These are phyloP conservation scores for Macrophomina pseudophaseolina DNA, from an alignment of 2,329 filamentous ascomycete species.

Conservation along the genomic window DNA sequence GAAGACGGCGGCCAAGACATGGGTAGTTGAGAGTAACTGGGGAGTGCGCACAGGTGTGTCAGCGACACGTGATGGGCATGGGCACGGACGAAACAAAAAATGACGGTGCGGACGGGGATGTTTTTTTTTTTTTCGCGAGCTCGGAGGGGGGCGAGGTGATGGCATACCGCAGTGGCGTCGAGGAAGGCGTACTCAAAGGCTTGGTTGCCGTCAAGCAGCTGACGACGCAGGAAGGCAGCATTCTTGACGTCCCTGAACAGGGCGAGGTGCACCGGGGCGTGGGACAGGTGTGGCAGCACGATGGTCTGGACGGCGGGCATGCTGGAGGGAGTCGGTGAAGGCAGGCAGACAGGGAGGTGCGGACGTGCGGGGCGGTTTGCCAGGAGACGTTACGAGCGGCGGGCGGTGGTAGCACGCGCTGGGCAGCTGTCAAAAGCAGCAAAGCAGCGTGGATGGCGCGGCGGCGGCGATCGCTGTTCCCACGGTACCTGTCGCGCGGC, in stretches of 20 bases:
- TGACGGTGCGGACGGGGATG: not conserved
- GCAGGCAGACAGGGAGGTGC: not conserved
- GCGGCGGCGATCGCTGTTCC: conserved; percentile 10
- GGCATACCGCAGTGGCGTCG: conserved; percentile 75
- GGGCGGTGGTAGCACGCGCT: not conserved
- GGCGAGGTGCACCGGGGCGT: conserved; percentile 71
- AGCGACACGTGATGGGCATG: conserved; percentile 6
- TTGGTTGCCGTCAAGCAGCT: conserved; percentile 82
- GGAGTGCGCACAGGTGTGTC: not conserved
- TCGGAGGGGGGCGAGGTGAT: not conserved
- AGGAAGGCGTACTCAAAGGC: conserved; percentile 94
- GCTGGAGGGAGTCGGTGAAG: conserved; percentile 26
- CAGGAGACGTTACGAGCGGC: not conserved
- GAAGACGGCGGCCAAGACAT: conserved; percentile 77
- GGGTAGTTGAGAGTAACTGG: conserved; percentile 72
- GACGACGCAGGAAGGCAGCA: conserved; percentile 75
- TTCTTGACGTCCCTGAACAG: conserved; percentile 81
- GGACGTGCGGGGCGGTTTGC: conserved; percentile 1
- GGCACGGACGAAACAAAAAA: not conserved
- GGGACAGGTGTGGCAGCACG: conserved; percentile 75
- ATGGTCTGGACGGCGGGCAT: conserved; percentile 69
- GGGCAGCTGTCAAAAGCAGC: conserved; percentile 11
- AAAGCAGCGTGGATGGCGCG: conserved; percentile 6
- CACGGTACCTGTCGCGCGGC: conserved; percentile 9
- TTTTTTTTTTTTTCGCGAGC: not conserved